A percentile compares a stretch with the other conserved stretches of the same genome.
Conservation (phyloP, 768 basidiomycete species). For the Xanthoconium stramineum region DNA sequence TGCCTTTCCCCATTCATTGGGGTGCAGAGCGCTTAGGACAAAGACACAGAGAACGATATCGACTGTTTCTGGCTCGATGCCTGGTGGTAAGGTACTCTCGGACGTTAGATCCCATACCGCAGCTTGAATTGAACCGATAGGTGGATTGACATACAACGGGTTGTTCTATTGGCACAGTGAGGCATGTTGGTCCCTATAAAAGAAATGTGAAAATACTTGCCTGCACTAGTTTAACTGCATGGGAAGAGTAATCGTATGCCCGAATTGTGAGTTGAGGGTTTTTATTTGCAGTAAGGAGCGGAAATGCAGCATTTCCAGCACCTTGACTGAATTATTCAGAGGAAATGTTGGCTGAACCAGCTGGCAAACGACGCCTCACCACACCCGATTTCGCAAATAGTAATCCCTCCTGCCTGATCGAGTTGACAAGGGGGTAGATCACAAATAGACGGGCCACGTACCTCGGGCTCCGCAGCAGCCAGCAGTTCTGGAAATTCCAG, state of each 20-base stretch:
- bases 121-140: constrained; percentile 68
- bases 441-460: constrained; percentile 28
- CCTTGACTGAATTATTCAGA: constrained; percentile 44
- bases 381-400: constrained; percentile 88
- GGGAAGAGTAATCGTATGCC: constrained; percentile 89
- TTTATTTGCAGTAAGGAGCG: constrained; percentile 75
- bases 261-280: constrained; percentile 73
- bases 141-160: constrained; percentile 63
- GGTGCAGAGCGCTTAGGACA: constrained; percentile 90
- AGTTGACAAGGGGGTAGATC: neutral
- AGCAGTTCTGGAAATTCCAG: constrained; percentile 94
- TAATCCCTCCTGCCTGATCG: constrained; percentile 70
- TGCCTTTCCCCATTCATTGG: constrained; percentile 85
- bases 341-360: neutral
- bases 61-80: constrained; percentile 62
- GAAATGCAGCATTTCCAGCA: constrained; percentile 94
- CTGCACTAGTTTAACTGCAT: constrained; percentile 88
- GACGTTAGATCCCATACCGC: constrained; percentile 92
- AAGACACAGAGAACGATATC: constrained; percentile 93
- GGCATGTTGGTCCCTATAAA: neutral
- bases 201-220: constrained; percentile 36
- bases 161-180: constrained; percentile 50
- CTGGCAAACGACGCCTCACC: constrained; percentile 43
- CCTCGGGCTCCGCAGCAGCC: constrained; percentile 62
- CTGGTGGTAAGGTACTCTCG: constrained; percentile 52